Evolutionary conservation across 805 yeast species (phyloP).

Genomic region (Cyberlindnera japonica): DNA sequence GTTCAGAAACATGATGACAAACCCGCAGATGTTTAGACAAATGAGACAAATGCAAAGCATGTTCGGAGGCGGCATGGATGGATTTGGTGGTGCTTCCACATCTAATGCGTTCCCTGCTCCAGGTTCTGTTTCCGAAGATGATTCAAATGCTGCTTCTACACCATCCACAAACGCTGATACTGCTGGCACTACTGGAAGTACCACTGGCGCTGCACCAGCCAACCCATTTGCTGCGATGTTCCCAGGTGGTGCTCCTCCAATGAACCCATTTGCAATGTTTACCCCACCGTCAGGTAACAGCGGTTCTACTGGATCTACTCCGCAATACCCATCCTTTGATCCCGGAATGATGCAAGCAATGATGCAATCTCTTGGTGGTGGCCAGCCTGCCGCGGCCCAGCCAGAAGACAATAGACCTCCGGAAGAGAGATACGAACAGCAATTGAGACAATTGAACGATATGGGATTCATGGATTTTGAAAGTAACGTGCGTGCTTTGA

Average conservation of each 20-base stretch:
- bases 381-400: constrained; percentile 23
- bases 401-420: constrained; percentile 65
- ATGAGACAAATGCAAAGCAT: constrained; percentile 72
- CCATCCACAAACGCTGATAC: constrained; percentile 27
- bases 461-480: constrained; percentile 92
- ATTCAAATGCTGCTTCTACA: constrained; percentile 27
- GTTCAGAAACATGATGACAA: constrained; percentile 73
- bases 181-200: constrained; percentile 15
- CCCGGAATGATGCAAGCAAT: constrained; percentile 45
- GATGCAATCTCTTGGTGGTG: constrained; percentile 37
- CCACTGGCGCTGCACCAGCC: constrained; percentile 26
- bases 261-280: constrained; percentile 41
- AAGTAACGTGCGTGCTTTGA: constrained; percentile 82
- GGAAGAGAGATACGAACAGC: constrained; percentile 71
- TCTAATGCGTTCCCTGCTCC: constrained; percentile 45
- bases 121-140: constrained; percentile 32
- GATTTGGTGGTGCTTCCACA: constrained; percentile 26
- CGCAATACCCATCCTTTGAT: constrained; percentile 25
- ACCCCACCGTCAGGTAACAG: constrained; percentile 7
- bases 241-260: constrained; percentile 28
- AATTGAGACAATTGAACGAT: constrained; percentile 71
- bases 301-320: not conserved
- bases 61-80: constrained; percentile 33
- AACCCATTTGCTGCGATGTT: constrained; percentile 54
- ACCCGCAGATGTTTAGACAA: constrained; percentile 82